phyloP scores from a whole-genome alignment of 768 basidiomycete species.

The Amanita thiersii region DNA sequence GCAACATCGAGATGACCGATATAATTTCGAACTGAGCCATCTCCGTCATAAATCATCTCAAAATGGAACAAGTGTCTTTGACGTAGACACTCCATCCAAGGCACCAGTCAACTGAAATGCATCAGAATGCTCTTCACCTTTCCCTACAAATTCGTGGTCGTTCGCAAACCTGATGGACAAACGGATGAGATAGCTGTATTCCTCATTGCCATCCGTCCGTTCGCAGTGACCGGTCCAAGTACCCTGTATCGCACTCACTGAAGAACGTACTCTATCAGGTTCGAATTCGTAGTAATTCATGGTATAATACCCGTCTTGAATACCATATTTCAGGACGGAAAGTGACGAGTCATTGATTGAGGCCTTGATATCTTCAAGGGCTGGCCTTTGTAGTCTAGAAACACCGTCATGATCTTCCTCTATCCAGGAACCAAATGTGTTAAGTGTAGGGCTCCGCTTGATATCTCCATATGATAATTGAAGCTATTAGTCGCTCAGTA shows the following conservation, averaged over 20 bases:
- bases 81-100: no score
- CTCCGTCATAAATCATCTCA: no score
- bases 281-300: conserved; percentile 26
- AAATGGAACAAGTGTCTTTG: no score
- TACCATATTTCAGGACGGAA: conserved; percentile 23
- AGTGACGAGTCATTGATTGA: no score
- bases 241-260: conserved; percentile 19
- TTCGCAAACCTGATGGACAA: no score
- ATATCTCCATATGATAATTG: conserved; percentile 26
- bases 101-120: conserved; percentile 24
- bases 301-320: conserved; percentile 23
- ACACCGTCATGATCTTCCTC: conserved; percentile 14
- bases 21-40: no score
- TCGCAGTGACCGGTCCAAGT: conserved; percentile 25
- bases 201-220: no score
- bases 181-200: no score
- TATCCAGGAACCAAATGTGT: conserved; percentile 22
- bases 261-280: conserved; percentile 9
- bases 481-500: conserved; percentile 17
- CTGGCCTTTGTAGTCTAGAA: no score
- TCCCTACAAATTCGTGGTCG: conserved; percentile 18
- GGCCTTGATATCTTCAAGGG: no score
- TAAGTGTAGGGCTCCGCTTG: conserved; percentile 20
- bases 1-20: conserved; percentile 9
- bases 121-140: conserved; percentile 24